phyloP scores from a whole-genome alignment of 768 basidiomycete genomes.

The Mycena chlorophos region DNA sequence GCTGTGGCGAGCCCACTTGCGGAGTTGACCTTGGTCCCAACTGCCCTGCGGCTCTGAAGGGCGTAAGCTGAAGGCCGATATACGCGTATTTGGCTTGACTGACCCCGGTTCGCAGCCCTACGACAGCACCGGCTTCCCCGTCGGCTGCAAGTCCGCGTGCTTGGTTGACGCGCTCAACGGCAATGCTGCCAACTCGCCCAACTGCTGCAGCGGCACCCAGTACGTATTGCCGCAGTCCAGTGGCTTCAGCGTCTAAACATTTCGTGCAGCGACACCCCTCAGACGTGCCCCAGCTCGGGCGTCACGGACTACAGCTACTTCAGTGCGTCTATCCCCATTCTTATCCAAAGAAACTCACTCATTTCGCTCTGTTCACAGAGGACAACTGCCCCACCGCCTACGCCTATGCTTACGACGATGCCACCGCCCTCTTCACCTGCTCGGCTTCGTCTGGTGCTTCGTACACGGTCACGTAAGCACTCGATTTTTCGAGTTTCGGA shows the following conservation, averaged over 20 bases:
- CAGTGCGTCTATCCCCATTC: conserved; percentile 22
- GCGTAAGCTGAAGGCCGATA: background rate
- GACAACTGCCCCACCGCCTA: conserved; percentile 47
- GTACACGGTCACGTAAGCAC: conserved; percentile 53
- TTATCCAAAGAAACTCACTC: background rate
- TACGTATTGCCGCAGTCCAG: too few species aligned
- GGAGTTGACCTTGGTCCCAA: conserved; percentile 59
- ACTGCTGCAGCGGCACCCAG: conserved; percentile 65
- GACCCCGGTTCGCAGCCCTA: conserved; percentile 33
- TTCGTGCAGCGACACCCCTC: conserved; percentile 48
- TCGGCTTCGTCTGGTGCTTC: conserved; percentile 38
- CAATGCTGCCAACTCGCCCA: conserved; percentile 51
- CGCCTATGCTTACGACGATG: conserved; percentile 58
- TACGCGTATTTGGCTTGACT: background rate
- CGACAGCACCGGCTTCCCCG: conserved; percentile 51
- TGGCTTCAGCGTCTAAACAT: too few species aligned
- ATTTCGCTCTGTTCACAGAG: conserved; percentile 26
- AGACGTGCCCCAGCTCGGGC: conserved; percentile 55
- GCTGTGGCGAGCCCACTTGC: conserved; percentile 57
- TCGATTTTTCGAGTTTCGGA: too few species aligned
- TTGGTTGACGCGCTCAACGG: conserved; percentile 40
- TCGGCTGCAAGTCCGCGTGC: conserved; percentile 66
- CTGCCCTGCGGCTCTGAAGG: conserved; percentile 49
- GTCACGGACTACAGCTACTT: conserved; percentile 43
- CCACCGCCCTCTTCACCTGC: conserved; percentile 57